These are phyloP conservation scores for Luzula sylvatica DNA, from an alignment of 176 grass and related monocot genomes.

Conservation along the genomic window DNA sequence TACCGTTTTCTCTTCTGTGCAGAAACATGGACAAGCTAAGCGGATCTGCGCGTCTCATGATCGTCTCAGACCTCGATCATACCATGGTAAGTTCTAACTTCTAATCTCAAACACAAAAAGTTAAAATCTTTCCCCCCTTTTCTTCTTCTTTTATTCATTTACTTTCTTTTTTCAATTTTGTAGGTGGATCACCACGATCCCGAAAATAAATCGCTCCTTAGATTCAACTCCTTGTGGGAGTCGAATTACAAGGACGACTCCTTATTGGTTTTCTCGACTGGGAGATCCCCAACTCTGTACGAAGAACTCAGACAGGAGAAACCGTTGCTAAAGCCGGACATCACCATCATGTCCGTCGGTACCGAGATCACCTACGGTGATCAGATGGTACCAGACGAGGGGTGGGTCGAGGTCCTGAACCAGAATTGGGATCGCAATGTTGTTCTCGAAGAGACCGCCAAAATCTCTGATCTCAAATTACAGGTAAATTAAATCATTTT, in stretches of 20 bases:
- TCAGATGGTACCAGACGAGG: constrained; percentile 70
- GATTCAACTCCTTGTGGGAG: constrained; percentile 69
- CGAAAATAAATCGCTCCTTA: constrained; percentile 60
- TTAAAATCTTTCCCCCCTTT: background rate
- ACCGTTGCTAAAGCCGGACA: constrained; percentile 71
- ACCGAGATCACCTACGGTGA: constrained; percentile 86
- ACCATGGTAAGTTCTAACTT: constrained; percentile 53
- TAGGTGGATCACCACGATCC: constrained; percentile 71
- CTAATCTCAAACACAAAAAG: background rate
- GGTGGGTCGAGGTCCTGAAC: constrained; percentile 52
- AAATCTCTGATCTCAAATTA: constrained; percentile 49
- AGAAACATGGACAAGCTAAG: constrained; percentile 63
- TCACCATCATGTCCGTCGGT: constrained; percentile 91
- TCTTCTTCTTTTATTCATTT: background rate
- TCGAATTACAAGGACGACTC: constrained; percentile 60
- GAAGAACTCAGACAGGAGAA: constrained; percentile 60
- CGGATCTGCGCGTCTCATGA: constrained; percentile 75
- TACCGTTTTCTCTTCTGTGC: background rate
- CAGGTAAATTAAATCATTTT: too few species aligned
- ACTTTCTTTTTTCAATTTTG: background rate
- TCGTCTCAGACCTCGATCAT: constrained; percentile 95
- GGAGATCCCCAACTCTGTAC: constrained; percentile 66
- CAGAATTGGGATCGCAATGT: constrained; percentile 68
- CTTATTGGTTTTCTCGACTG: constrained; percentile 73
- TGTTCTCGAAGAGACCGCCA: constrained; percentile 65